Conservation (phyloP, 2,329 filamentous ascomycete species). For the Eutypa lata region DNA sequence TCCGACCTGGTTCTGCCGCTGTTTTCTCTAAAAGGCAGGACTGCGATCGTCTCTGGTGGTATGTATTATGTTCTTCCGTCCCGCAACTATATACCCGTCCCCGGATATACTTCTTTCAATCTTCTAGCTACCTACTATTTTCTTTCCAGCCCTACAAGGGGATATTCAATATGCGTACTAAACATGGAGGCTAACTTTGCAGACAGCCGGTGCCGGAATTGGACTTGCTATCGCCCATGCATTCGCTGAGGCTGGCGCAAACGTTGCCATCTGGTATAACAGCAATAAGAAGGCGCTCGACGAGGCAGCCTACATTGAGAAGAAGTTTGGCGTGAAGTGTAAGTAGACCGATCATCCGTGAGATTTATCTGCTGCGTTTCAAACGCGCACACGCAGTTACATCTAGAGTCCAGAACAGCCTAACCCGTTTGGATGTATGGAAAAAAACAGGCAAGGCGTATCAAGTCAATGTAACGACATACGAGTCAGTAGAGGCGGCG, state of each 20-base stretch:
- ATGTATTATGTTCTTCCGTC: not conserved
- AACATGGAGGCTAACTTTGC: not conserved
- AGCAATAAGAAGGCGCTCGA: constrained; percentile 62
- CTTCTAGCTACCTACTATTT: no score
- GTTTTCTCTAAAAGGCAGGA: constrained; percentile 68
- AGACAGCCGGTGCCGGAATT: constrained; percentile 47
- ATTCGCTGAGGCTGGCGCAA: constrained; percentile 67
- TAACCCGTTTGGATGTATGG: no score
- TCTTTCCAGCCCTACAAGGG: not conserved
- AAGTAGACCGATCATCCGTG: constrained; percentile 29
- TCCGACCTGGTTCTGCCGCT: constrained; percentile 57
- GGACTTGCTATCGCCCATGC: constrained; percentile 62
- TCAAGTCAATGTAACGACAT: constrained; percentile 57
- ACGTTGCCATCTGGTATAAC: constrained; percentile 72
- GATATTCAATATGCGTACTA: not conserved
- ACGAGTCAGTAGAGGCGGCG: constrained; percentile 47
- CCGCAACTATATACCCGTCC: no score
- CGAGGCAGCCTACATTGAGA: constrained; percentile 60
- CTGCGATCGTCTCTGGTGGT: constrained; percentile 63
- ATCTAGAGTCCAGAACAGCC: no score
- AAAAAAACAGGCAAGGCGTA: constrained; percentile 55
- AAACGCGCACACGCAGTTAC: no score
- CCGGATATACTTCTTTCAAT: no score
- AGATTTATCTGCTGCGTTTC: no score
- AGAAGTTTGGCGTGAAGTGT: constrained; percentile 67